A percentile compares a stretch with the other conserved stretches of the same genome.
These are phyloP conservation scores for Fusarium haematococcum DNA, from an alignment of 2,329 filamentous ascomycete genomes.

Conservation along the genomic window DNA sequence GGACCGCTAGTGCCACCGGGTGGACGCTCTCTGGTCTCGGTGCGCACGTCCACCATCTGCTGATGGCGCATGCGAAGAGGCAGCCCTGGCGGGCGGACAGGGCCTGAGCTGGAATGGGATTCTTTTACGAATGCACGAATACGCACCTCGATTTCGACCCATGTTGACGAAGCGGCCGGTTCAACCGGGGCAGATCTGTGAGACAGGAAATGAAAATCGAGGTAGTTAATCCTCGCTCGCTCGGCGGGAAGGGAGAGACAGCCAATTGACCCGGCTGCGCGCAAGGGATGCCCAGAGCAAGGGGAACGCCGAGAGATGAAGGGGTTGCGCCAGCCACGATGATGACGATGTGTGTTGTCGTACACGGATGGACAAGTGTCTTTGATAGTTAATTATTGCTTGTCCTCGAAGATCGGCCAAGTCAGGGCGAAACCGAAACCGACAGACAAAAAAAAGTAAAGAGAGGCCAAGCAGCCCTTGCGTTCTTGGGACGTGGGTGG, in stretches of 20 bases:
- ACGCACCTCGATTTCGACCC: constrained; percentile 68
- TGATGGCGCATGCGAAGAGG: constrained; percentile 20
- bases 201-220: constrained; percentile 34
- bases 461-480: constrained; percentile 26
- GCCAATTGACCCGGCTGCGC: constrained; percentile 14
- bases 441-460: constrained; percentile 18
- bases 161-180: constrained; percentile 52
- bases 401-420: neutral
- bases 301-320: constrained; percentile 24
- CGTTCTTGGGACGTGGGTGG: constrained; percentile 35
- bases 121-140: constrained; percentile 32
- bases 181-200: constrained; percentile 34
- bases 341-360: constrained; percentile 34
- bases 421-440: constrained; percentile 23
- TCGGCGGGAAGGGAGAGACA: constrained; percentile 12
- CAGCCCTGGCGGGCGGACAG: neutral
- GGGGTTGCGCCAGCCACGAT: constrained; percentile 38
- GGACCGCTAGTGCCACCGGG: constrained; percentile 23
- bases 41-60: constrained; percentile 16
- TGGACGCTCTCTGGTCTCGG: constrained; percentile 4
- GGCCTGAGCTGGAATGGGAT: constrained; percentile 38
- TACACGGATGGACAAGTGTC: constrained; percentile 10
- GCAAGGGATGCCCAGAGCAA: constrained; percentile 32
- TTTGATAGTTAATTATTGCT: constrained; percentile 13
- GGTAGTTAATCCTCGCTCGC: neutral